Conservation (phyloP, 495 filamentous ascomycete species). For the Usnea hakonensis region DNA sequence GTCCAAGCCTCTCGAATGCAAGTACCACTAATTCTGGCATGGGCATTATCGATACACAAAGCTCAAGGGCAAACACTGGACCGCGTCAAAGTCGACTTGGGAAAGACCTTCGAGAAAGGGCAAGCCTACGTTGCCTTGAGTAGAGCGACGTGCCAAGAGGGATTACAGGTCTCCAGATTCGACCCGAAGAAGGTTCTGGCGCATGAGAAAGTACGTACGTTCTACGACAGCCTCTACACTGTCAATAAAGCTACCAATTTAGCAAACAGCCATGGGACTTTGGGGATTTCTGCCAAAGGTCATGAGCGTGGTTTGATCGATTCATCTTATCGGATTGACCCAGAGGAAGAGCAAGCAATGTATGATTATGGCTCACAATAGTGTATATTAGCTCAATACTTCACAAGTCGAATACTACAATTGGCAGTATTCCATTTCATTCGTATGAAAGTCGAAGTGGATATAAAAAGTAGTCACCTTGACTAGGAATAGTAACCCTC, state of each 20-base stretch:
- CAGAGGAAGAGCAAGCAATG: slow-evolving; percentile 32
- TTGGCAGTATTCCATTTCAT: too few relatives aligned
- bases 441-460: too few relatives aligned
- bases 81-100: slow-evolving; percentile 88
- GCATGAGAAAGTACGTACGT: slow-evolving; percentile 74
- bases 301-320: slow-evolving; percentile 19
- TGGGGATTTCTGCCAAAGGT: slow-evolving; percentile 4
- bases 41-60: slow-evolving; percentile 97
- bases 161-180: slow-evolving; percentile 83
- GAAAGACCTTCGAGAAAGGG: slow-evolving; percentile 89
- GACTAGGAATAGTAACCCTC: too few relatives aligned
- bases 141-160: slow-evolving; percentile 79
- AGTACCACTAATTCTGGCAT: slow-evolving; percentile 77
- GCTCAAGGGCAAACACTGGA: slow-evolving; percentile 95
- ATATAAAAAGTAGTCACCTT: too few relatives aligned
- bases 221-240: slow-evolving; percentile 70
- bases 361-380: too few relatives aligned
- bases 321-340: slow-evolving; percentile 25
- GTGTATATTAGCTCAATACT: too few relatives aligned
- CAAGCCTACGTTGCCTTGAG: slow-evolving; percentile 54
- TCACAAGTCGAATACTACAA: too few relatives aligned
- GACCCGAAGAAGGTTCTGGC: slow-evolving; percentile 90
- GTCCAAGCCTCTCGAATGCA: slow-evolving; percentile 69
- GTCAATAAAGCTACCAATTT: slow-evolving; percentile 31
- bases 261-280: slow-evolving; percentile 16